Evolutionary conservation across 768 basidiomycete genomes (phyloP), one percentile per base, ranked within the genome.

Genomic region (Erythrobasidium yunnanense): DNA sequence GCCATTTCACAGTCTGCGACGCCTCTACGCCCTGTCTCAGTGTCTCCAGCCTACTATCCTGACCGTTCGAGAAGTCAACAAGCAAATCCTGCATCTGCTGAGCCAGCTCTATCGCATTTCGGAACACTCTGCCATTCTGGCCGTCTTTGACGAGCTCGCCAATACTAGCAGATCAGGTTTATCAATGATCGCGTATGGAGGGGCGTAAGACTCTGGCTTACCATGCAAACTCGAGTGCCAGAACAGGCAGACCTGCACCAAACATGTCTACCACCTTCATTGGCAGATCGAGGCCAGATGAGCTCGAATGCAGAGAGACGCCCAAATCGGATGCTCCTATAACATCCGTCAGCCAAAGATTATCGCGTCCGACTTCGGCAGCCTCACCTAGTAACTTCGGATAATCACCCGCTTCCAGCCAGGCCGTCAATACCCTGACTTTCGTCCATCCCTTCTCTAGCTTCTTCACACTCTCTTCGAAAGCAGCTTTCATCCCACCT

Each of bases 221-320:
- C 91, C 89, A 93, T 45, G 80, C 77, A 73, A 93, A 99, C 53
- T 85, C 80, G 2, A 90, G 80, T 0, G 95, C 92, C 68, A 92
- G 87, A 6, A 96, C 95, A 0, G 93, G 93, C 63, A 97, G 79
- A 3, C 86, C 86, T 71, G 92, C 96, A 2, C 95, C 95, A 78
- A 97, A 96, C 93, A 97, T 96, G 75, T 99, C 95, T 5, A 99
- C 90, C 3, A 99, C 84, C 76, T 99, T 99, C 95, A 99, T 99
- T 1, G 95, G 95, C 60, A 99, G 78, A 76, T 99, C 95, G 65
- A 91, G 77, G 1, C 83, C 87, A 1, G 89, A 92, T 0, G 89
- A 90, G 75, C 89, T 92, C 4, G 84, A 83, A 77, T 99, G 95
- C 54, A 99, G 77, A 68, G 84, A 90, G 65, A 97, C 82, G 1